Evolutionary conservation across 2,329 filamentous ascomycete genomes (phyloP).

Genomic region (Lasiodiplodia gonubiensis): DNA sequence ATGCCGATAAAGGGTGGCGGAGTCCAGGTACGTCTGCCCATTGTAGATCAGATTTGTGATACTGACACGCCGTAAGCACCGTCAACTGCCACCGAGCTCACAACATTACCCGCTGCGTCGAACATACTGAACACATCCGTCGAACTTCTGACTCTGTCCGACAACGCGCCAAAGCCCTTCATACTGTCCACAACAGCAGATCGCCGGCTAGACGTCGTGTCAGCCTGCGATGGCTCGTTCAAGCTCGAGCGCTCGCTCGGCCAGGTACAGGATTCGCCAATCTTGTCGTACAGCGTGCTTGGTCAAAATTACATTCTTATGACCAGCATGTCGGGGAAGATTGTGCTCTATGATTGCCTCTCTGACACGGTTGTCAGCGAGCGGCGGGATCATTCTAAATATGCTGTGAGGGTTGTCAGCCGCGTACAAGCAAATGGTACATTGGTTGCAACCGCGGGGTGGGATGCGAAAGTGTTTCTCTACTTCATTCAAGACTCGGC

Average conservation of each 20-base stretch:
- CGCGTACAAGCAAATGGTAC: conserved; percentile 42
- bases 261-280: conserved; percentile 57
- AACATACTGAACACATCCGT: conserved; percentile 61
- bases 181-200: conserved; percentile 46
- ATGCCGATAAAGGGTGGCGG: conserved; percentile 53
- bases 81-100: conserved; percentile 49
- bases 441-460: conserved; percentile 63
- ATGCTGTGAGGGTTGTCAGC: conserved; percentile 59
- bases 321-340: conserved; percentile 64
- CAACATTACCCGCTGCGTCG: conserved; percentile 53
- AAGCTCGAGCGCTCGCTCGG: conserved; percentile 44
- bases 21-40: conserved; percentile 49
- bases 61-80: conserved; percentile 49
- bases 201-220: conserved; percentile 53
- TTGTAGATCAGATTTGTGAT: neutral
- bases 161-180: conserved; percentile 34
- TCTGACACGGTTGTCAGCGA: conserved; percentile 50
- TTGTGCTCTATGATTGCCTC: conserved; percentile 55
- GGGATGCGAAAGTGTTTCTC: conserved; percentile 63
- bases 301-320: conserved; percentile 55
- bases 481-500: conserved; percentile 47
- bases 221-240: conserved; percentile 40
- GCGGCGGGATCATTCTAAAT: conserved; percentile 64
- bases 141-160: conserved; percentile 41
- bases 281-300: conserved; percentile 58